A percentile compares a stretch with the other conserved stretches of the same genome.
Evolutionary conservation across 2,329 filamentous ascomycete genomes (phyloP).

Genomic region (Cladosporium sp.): DNA sequence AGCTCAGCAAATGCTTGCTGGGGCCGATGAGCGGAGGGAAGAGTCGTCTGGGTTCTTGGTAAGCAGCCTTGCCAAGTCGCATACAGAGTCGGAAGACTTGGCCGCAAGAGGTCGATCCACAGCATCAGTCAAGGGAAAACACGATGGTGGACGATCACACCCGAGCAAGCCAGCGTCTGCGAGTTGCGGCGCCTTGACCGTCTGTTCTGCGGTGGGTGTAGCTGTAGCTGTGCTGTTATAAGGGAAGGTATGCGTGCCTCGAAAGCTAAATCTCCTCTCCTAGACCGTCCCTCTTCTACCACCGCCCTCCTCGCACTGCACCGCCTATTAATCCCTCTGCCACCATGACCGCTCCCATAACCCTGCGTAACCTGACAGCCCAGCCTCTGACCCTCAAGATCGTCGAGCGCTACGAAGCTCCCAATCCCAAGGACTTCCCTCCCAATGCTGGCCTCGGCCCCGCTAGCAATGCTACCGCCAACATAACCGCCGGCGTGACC

Average conservation of each 20-base stretch:
- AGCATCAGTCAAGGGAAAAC: constrained; percentile 10
- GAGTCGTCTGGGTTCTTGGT: neutral
- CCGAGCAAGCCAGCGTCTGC: neutral
- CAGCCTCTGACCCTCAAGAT: constrained; percentile 67
- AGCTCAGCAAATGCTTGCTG: constrained; percentile 8
- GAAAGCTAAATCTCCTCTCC: neutral
- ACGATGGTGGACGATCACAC: constrained; percentile 3
- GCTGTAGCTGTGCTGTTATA: neutral
- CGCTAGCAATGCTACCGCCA: constrained; percentile 27
- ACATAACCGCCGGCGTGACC: constrained; percentile 23
- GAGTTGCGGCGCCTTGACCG: constrained; percentile 3
- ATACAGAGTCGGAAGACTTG: neutral
- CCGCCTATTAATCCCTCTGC: neutral
- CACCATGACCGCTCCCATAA: constrained; percentile 27
- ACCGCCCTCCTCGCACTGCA: neutral
- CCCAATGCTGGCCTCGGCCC: constrained; percentile 23
- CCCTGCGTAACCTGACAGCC: constrained; percentile 17
- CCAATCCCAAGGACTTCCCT: constrained; percentile 41
- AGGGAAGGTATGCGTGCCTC: constrained; percentile 4
- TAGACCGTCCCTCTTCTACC: neutral
- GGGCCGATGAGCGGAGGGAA: neutral
- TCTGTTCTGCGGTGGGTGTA: neutral
- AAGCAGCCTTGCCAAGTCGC: constrained; percentile 12
- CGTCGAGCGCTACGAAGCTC: constrained; percentile 71
- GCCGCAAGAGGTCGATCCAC: constrained; percentile 6